These are phyloP conservation scores for Haberlea rhodopensis DNA, from an alignment of 257 asterid species.

Conservation along the genomic window DNA sequence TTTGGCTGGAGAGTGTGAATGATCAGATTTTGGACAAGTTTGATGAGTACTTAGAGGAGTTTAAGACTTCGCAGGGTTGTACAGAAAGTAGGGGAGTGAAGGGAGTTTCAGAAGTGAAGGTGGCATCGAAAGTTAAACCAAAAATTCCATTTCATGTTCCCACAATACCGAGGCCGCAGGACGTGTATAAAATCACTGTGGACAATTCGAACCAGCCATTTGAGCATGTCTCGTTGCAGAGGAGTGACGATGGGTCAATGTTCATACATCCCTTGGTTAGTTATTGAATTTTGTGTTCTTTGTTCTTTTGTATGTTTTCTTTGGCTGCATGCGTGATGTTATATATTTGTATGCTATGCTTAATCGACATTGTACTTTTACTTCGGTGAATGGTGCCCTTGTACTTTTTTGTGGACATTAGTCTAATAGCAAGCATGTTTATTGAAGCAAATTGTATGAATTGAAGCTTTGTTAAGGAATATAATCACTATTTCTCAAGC, in stretches of 20 bases:
- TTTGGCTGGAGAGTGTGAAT: slow-evolving; percentile 73
- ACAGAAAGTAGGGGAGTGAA: slow-evolving; percentile 29
- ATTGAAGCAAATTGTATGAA: neutral
- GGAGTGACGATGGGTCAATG: slow-evolving; percentile 65
- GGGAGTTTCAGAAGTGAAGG: slow-evolving; percentile 52
- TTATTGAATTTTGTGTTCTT: slow-evolving; percentile 8
- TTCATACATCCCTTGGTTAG: slow-evolving; percentile 81
- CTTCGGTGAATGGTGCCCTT: neutral
- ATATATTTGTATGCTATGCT: too few species aligned
- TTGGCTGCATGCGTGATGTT: too few species aligned
- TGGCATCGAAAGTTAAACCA: slow-evolving; percentile 64
- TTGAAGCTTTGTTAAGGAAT: neutral
- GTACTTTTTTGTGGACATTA: too few species aligned
- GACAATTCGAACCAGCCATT: slow-evolving; percentile 80
- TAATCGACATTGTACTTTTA: too few species aligned
- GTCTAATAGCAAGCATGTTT: too few species aligned
- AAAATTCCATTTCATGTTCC: slow-evolving; percentile 85
- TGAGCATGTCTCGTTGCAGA: slow-evolving; percentile 89
- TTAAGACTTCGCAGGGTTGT: slow-evolving; percentile 31
- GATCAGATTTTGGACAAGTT: slow-evolving; percentile 71
- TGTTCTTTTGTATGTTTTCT: too few species aligned
- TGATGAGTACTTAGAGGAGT: slow-evolving; percentile 74
- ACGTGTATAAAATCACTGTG: slow-evolving; percentile 73
- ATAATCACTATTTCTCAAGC: too few species aligned
- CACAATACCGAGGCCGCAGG: slow-evolving; percentile 68